Conservation (phyloP, 345 rosid genomes). For the Rhizophora mangle region DNA sequence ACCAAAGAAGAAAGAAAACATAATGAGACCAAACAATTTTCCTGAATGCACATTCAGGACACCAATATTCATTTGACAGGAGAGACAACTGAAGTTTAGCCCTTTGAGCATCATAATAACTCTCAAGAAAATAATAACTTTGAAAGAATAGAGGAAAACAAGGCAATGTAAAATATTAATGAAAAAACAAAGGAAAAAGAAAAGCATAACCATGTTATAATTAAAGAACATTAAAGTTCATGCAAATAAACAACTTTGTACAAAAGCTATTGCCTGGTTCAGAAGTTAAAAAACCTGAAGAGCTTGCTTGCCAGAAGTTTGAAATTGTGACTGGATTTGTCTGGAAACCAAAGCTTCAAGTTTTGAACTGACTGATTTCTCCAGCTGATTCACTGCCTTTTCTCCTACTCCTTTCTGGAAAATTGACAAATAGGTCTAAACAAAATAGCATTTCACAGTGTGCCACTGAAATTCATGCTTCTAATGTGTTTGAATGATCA, state of each 20-base stretch:
- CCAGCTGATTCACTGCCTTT: slow-evolving; percentile 83
- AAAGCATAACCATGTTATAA: not conserved
- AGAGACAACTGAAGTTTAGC: not conserved
- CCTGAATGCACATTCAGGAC: not conserved
- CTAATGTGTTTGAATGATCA: too few species aligned
- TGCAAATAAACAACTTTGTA: not conserved
- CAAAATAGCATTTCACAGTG: too few species aligned
- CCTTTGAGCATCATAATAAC: too few species aligned
- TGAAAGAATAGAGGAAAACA: too few species aligned
- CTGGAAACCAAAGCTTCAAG: slow-evolving; percentile 74
- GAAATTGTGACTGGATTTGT: slow-evolving; percentile 88
- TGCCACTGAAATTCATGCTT: too few species aligned
- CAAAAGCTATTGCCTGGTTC: not conserved
- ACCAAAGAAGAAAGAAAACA: not conserved
- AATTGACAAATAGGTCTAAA: too few species aligned
- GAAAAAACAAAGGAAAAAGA: not conserved
- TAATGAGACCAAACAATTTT: not conserved
- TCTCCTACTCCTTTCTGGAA: slow-evolving; percentile 84
- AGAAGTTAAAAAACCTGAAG: slow-evolving; percentile 59
- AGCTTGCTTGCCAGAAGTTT: slow-evolving; percentile 90
- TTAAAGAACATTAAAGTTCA: not conserved
- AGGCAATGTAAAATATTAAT: too few species aligned
- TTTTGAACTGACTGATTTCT: slow-evolving; percentile 73
- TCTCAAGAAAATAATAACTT: too few species aligned
- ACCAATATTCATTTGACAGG: not conserved